A percentile compares a stretch with the other conserved stretches of the same genome.
Conservation (phyloP, 805 yeast genomes). For the Phaffomyces antillensis region DNA sequence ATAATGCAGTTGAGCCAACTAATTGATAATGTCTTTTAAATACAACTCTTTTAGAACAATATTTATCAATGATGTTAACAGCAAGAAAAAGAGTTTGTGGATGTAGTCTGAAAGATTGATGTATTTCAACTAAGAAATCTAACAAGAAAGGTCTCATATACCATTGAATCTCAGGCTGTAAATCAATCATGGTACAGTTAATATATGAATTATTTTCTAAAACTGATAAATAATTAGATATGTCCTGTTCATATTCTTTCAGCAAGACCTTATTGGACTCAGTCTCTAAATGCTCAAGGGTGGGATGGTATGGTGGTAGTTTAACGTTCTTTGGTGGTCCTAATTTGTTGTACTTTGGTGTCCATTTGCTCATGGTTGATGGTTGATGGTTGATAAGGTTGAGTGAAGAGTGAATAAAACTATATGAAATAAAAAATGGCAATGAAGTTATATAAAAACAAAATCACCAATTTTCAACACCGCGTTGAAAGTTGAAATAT, state of each 20-base stretch:
- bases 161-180: slow-evolving; percentile 83
- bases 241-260: slow-evolving; percentile 36
- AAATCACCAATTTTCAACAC: too few relatives aligned
- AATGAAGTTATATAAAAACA: slow-evolving; percentile 1
- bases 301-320: slow-evolving; percentile 25
- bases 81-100: slow-evolving; percentile 63
- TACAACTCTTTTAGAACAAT: slow-evolving; percentile 74
- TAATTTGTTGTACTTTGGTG: slow-evolving; percentile 17
- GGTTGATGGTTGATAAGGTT: background rate
- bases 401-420: background rate
- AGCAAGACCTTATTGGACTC: slow-evolving; percentile 34
- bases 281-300: slow-evolving; percentile 39
- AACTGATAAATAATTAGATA: slow-evolving; percentile 31
- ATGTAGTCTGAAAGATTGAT: slow-evolving; percentile 51
- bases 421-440: background rate
- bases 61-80: slow-evolving; percentile 70
- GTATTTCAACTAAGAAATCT: slow-evolving; percentile 67
- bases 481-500: too few relatives aligned
- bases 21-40: slow-evolving; percentile 77
- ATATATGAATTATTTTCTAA: slow-evolving; percentile 29
- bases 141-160: slow-evolving; percentile 70
- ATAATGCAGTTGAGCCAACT: slow-evolving; percentile 77
- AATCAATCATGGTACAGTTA: slow-evolving; percentile 51
- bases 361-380: slow-evolving; percentile 10
- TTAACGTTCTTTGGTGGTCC: slow-evolving; percentile 25